Evolutionary conservation across 2,329 filamentous ascomycete genomes (phyloP).

Genomic region (Ophiostoma sp.): DNA sequence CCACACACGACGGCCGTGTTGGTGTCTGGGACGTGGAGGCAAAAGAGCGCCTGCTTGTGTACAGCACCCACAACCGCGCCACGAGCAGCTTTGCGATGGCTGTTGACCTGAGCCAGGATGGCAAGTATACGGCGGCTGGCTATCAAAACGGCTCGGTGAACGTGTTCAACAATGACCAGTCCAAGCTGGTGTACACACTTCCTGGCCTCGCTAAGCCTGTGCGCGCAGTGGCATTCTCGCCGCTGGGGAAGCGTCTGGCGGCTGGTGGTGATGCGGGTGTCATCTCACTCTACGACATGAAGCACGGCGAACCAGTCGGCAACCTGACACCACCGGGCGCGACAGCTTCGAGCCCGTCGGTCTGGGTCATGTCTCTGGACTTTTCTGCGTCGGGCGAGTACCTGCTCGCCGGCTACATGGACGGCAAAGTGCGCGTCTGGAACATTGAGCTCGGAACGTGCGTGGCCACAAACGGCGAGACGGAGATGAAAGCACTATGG

Average conservation of each 20-base stretch:
- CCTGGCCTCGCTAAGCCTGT: slow-evolving; percentile 83
- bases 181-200: slow-evolving; percentile 77
- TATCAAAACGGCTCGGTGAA: slow-evolving; percentile 91
- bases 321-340: slow-evolving; percentile 55
- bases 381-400: slow-evolving; percentile 94
- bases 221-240: slow-evolving; percentile 80
- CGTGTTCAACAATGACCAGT: slow-evolving; percentile 89
- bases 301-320: slow-evolving; percentile 85
- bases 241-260: slow-evolving; percentile 74
- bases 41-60: slow-evolving; percentile 55
- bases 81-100: slow-evolving; percentile 73
- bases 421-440: slow-evolving; percentile 96
- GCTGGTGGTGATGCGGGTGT: slow-evolving; percentile 84
- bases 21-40: slow-evolving; percentile 74
- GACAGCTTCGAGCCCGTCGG: slow-evolving; percentile 57
- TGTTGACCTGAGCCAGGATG: slow-evolving; percentile 74
- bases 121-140: slow-evolving; percentile 80
- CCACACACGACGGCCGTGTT: slow-evolving; percentile 79
- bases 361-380: slow-evolving; percentile 86
- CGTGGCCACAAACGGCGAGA: slow-evolving; percentile 90
- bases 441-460: slow-evolving; percentile 76
- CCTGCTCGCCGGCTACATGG: slow-evolving; percentile 78
- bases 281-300: slow-evolving; percentile 87
- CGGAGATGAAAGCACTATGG: slow-evolving; percentile 76
- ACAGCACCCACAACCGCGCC: slow-evolving; percentile 57